phyloP scores from a whole-genome alignment of 108 stramenopile genomes.

The Nitzschia palea region DNA sequence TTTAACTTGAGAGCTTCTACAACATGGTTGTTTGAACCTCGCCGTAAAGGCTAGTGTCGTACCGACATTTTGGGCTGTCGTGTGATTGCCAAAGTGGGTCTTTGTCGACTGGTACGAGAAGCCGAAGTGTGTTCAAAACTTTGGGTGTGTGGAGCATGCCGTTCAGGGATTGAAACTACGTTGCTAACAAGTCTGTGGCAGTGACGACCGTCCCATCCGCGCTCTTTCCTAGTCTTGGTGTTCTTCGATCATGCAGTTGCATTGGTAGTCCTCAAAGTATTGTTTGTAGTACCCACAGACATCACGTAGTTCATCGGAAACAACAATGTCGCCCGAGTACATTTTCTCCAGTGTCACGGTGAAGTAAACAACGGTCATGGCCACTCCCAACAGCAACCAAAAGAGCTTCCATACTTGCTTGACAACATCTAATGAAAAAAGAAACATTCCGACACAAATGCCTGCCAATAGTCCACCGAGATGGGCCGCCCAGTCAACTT shows the following conservation, averaged over 20 bases:
- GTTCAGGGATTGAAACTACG: too few species aligned
- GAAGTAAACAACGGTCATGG: conserved; percentile 45
- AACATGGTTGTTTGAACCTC: too few species aligned
- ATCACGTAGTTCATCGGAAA: conserved; percentile 66
- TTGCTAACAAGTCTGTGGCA: too few species aligned
- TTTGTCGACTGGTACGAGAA: too few species aligned
- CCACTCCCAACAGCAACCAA: conserved; percentile 64
- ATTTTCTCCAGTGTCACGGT: conserved; percentile 45
- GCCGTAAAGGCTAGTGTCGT: too few species aligned
- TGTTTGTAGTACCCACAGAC: conserved; percentile 84
- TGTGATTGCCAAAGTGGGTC: too few species aligned
- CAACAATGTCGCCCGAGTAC: conserved; percentile 64
- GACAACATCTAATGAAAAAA: conserved; percentile 58
- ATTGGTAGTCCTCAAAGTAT: conserved; percentile 79
- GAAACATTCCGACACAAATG: conserved; percentile 58
- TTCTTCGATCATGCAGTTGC: conserved; percentile 50
- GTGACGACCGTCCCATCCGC: too few species aligned
- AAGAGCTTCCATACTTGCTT: conserved; percentile 46
- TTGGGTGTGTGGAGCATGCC: too few species aligned
- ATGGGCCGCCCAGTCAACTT: conserved; percentile 86
- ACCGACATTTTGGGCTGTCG: too few species aligned
- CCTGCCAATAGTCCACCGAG: conserved; percentile 76
- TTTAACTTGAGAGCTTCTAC: too few species aligned
- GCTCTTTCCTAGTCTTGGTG: not conserved
- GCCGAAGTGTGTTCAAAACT: too few species aligned